Percentiles rank a stretch among this genome's conserved stretches.
Evolutionary conservation across 2,329 filamentous ascomycete genomes (phyloP).

Genomic region (Pseudocercospora musae): DNA sequence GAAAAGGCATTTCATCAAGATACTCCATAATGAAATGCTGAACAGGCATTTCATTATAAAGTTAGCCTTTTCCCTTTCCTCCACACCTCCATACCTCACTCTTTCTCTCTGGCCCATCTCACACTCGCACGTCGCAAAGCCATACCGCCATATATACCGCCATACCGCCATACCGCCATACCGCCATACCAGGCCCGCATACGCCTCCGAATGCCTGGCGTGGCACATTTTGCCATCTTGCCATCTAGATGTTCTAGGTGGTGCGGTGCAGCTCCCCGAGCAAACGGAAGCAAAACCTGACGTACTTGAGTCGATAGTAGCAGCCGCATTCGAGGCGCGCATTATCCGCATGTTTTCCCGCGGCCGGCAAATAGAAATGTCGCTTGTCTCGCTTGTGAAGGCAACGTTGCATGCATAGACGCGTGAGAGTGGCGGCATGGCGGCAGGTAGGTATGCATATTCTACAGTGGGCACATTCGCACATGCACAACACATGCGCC

Average conservation of each 20-base stretch:
- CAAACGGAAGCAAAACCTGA: neutral
- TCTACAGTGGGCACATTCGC: neutral
- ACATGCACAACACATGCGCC: neutral
- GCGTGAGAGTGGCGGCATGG: neutral
- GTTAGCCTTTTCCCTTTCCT: neutral
- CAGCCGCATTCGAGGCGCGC: neutral
- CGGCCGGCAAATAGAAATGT: neutral
- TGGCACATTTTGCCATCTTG: neutral
- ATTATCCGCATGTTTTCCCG: neutral
- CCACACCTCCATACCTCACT: neutral
- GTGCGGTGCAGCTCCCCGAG: neutral
- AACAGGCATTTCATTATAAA: no score
- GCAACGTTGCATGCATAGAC: neutral
- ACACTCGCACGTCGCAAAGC: neutral
- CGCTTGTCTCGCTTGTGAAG: neutral
- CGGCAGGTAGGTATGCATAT: neutral
- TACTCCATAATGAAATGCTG: neutral
- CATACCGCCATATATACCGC: neutral
- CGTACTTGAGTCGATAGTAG: neutral
- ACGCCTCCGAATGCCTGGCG: neutral
- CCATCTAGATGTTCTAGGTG: neutral
- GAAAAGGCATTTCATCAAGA: no score
- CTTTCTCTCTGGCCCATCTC: neutral
- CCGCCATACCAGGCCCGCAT: no score
- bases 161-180: no score